Conservation (phyloP, 352 stramenopile species). For the Phytopythium litorale region DNA sequence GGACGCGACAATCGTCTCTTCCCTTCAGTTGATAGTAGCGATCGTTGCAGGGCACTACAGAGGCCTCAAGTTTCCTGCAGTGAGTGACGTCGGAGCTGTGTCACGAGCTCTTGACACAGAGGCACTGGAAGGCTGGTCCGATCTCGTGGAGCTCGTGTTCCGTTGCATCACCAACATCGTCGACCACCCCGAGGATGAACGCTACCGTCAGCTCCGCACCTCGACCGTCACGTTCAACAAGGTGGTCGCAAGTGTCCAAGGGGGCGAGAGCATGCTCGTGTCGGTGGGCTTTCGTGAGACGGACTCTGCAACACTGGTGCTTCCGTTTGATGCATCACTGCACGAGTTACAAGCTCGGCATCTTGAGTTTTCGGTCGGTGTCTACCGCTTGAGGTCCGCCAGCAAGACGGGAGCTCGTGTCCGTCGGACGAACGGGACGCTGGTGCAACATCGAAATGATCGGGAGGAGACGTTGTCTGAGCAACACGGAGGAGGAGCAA, state of each 20-base stretch:
- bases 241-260: conserved; percentile 24
- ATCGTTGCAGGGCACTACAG: conserved; percentile 48
- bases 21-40: conserved; percentile 31
- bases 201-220: conserved; percentile 51
- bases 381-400: neutral
- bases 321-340: conserved; percentile 22
- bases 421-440: neutral
- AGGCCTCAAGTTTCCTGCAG: conserved; percentile 22
- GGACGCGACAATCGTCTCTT: conserved; percentile 21
- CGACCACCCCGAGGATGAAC: conserved; percentile 31
- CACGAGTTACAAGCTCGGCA: conserved; percentile 27
- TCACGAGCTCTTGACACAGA: conserved; percentile 27
- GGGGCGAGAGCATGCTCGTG: conserved; percentile 38
- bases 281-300: conserved; percentile 57
- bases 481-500: no score
- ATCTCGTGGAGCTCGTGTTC: conserved; percentile 34
- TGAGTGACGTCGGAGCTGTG: conserved; percentile 56
- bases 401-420: neutral
- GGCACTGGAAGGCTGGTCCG: conserved; percentile 19
- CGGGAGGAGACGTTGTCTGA: neutral
- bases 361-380: conserved; percentile 45
- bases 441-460: neutral
- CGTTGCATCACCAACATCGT: conserved; percentile 57
- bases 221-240: conserved; percentile 45
- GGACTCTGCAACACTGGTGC: conserved; percentile 24